phyloP scores from a whole-genome alignment of 192 early-diverging fungal species.

The Geranomyces michiganensis region DNA sequence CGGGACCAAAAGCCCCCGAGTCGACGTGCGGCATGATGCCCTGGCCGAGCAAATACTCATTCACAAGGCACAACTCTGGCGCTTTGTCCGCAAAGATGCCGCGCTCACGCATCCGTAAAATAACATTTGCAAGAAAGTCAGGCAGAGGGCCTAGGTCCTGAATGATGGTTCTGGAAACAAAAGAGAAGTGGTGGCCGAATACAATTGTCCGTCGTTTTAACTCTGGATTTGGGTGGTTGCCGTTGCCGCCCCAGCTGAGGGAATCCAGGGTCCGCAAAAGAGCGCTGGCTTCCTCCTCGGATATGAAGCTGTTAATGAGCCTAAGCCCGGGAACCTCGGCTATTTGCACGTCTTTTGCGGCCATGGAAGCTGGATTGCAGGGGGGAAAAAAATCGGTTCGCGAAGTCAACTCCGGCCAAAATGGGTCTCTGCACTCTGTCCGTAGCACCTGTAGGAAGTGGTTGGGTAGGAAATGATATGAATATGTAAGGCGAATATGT shows the following conservation, averaged over 20 bases:
- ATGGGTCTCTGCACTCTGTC: too few species aligned
- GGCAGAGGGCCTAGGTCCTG: slow-evolving; percentile 59
- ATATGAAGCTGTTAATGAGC: neutral
- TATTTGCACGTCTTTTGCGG: too few species aligned
- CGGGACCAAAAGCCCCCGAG: slow-evolving; percentile 63
- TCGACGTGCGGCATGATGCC: slow-evolving; percentile 66
- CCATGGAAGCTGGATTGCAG: too few species aligned
- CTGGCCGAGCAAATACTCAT: slow-evolving; percentile 67
- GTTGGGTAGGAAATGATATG: too few species aligned
- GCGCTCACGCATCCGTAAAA: slow-evolving; percentile 45
- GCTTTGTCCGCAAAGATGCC: slow-evolving; percentile 37
- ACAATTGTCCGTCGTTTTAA: slow-evolving; percentile 70
- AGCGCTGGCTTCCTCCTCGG: slow-evolving; percentile 45
- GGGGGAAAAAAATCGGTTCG: too few species aligned
- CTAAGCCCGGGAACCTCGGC: neutral
- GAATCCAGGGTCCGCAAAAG: slow-evolving; percentile 33
- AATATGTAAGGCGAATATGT: too few species aligned
- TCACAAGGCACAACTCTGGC: slow-evolving; percentile 24
- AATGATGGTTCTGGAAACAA: slow-evolving; percentile 49
- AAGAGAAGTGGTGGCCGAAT: slow-evolving; percentile 64
- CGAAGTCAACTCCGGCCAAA: too few species aligned
- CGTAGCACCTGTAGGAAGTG: too few species aligned
- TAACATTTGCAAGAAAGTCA: slow-evolving; percentile 45
- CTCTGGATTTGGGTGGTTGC: slow-evolving; percentile 64
- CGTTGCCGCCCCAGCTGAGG: slow-evolving; percentile 57